Percentiles rank a stretch among this genome's conserved stretches.
These are phyloP conservation scores for Sporothrix inflata DNA, from an alignment of 2,329 filamentous ascomycete species.

Conservation along the genomic window DNA sequence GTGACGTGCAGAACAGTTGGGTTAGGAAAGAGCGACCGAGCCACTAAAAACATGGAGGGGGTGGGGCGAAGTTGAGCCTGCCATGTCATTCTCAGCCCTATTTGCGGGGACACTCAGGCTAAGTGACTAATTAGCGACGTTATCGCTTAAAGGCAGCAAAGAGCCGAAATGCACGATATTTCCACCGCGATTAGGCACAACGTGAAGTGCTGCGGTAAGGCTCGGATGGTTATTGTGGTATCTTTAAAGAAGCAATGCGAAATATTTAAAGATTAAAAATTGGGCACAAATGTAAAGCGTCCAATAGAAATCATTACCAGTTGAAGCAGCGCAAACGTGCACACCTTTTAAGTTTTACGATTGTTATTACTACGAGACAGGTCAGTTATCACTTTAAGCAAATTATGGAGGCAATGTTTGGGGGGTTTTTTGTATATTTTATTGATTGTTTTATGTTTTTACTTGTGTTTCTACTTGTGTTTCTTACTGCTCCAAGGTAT, in stretches of 20 bases:
- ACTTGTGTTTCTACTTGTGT: background rate
- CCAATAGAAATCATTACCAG: no score
- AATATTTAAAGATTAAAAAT: no score
- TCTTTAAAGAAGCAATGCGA: no score
- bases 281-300: no score
- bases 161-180: background rate
- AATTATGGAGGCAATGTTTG: background rate
- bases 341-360: no score
- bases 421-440: background rate
- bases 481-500: background rate
- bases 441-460: no score
- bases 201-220: background rate
- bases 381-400: background rate
- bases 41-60: background rate
- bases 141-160: background rate
- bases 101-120: background rate
- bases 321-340: no score
- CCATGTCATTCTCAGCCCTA: conserved; percentile 14
- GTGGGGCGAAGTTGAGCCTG: background rate
- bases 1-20: background rate
- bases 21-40: conserved; percentile 7
- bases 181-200: background rate
- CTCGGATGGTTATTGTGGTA: background rate
- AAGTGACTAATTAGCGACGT: background rate
- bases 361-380: background rate